A percentile compares a stretch with the other conserved stretches of the same genome.
Conservation (phyloP, 306 rosid species). For the Quercus gilva region DNA sequence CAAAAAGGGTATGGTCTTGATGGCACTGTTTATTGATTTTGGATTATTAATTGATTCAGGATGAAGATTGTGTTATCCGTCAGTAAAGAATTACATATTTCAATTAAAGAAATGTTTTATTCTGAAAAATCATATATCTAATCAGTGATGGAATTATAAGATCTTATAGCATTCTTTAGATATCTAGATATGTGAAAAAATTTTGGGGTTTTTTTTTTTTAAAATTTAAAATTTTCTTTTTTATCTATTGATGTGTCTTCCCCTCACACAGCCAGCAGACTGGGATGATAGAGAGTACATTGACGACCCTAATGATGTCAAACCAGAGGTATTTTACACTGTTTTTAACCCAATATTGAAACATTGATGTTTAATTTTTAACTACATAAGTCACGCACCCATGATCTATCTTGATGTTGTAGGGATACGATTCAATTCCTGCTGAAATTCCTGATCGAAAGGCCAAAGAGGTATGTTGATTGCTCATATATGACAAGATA, state of each 20-base stretch:
- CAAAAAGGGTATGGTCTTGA: slow-evolving; percentile 45
- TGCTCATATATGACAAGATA: slow-evolving; percentile 1
- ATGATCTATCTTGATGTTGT: slow-evolving; percentile 23
- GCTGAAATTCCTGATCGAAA: slow-evolving; percentile 85
- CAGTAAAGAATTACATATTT: neutral
- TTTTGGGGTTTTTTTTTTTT: neutral
- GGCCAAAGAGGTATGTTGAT: slow-evolving; percentile 63
- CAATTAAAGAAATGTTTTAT: neutral
- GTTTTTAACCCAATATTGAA: slow-evolving; percentile 1
- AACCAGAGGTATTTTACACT: slow-evolving; percentile 61
- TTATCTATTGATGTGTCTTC: neutral
- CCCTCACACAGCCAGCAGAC: slow-evolving; percentile 67
- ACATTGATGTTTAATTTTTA: slow-evolving; percentile 3
- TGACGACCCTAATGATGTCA: slow-evolving; percentile 66
- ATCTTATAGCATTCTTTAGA: slow-evolving; percentile 3
- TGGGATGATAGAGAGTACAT: slow-evolving; percentile 97
- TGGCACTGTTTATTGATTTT: neutral
- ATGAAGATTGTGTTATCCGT: neutral
- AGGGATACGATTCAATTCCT: slow-evolving; percentile 86
- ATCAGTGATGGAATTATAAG: neutral
- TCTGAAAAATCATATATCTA: neutral
- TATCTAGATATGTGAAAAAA: neutral
- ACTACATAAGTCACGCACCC: neutral
- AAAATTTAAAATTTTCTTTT: neutral
- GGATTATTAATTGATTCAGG: neutral